phyloP scores from a whole-genome alignment of 2,329 filamentous ascomycete genomes.

The Fusarium haematococcum region DNA sequence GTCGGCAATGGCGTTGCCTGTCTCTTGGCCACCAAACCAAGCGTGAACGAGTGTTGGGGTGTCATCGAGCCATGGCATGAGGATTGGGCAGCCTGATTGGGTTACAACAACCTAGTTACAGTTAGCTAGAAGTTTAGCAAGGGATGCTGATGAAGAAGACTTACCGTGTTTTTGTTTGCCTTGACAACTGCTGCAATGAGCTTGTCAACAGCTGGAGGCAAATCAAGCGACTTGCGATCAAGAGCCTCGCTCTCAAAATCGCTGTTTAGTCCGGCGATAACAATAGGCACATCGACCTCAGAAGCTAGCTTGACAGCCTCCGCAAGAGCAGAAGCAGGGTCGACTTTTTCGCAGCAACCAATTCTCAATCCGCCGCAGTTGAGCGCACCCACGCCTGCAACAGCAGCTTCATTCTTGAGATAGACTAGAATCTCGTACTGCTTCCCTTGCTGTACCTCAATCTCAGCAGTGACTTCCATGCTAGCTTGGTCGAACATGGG shows the following conservation, averaged over 20 bases:
- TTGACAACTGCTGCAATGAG: conserved; percentile 7
- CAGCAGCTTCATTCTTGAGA: background rate
- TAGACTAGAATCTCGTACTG: background rate
- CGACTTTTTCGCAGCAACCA: background rate
- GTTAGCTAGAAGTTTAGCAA: background rate
- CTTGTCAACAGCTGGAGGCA: conserved; percentile 7
- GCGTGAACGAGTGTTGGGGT: conserved; percentile 62
- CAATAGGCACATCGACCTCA: background rate
- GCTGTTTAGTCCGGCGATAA: background rate
- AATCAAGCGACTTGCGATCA: conserved; percentile 5
- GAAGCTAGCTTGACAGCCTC: background rate
- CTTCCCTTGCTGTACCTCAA: background rate
- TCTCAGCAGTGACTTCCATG: background rate
- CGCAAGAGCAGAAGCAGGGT: background rate
- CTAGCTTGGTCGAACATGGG: background rate
- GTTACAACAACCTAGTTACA: background rate
- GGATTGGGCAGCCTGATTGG: background rate
- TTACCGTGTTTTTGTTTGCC: conserved; percentile 20
- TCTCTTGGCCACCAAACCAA: conserved; percentile 80
- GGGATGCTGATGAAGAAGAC: background rate
- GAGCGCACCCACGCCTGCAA: background rate
- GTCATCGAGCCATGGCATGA: background rate
- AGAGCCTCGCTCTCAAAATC: background rate
- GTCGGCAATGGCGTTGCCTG: conserved; percentile 76
- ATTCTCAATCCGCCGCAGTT: background rate